A percentile compares a stretch with the other conserved stretches of the same genome.
Conservation (phyloP, 805 yeast species). For the Maudiozyma barnettii region DNA sequence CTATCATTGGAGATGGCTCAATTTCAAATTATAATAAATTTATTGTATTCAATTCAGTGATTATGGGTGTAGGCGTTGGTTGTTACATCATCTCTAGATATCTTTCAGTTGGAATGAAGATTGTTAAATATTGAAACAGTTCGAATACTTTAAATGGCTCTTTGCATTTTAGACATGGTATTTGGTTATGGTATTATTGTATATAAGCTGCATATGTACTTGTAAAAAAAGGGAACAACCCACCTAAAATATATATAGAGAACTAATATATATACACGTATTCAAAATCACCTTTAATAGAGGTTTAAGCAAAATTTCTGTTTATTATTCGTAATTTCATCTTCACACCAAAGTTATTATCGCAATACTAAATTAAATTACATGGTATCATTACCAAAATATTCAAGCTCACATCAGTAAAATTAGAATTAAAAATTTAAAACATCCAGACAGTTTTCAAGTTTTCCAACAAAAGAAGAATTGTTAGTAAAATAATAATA, state of each 20-base stretch:
- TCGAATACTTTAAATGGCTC: neutral
- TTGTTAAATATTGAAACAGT: slow-evolving; percentile 25
- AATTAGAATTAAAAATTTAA: too few relatives aligned
- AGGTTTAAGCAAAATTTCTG: too few relatives aligned
- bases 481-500: too few relatives aligned
- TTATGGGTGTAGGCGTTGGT: slow-evolving; percentile 32
- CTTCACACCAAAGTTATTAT: too few relatives aligned
- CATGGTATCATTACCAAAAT: too few relatives aligned
- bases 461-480: too few relatives aligned
- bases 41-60: slow-evolving; percentile 35
- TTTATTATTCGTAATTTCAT: too few relatives aligned
- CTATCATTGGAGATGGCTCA: slow-evolving; percentile 32
- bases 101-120: slow-evolving; percentile 35
- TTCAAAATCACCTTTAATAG: too few relatives aligned
- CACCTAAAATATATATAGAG: neutral
- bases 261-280: too few relatives aligned
- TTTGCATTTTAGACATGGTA: neutral
- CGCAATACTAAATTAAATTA: too few relatives aligned
- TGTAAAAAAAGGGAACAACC: neutral
- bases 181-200: neutral
- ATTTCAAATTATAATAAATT: slow-evolving; percentile 33
- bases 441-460: too few relatives aligned
- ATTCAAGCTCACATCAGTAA: too few relatives aligned
- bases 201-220: neutral
- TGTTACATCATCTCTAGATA: slow-evolving; percentile 35